Evolutionary conservation across 495 filamentous ascomycete species (phyloP).

Genomic region (Melanomma pulvis-pyrius): DNA sequence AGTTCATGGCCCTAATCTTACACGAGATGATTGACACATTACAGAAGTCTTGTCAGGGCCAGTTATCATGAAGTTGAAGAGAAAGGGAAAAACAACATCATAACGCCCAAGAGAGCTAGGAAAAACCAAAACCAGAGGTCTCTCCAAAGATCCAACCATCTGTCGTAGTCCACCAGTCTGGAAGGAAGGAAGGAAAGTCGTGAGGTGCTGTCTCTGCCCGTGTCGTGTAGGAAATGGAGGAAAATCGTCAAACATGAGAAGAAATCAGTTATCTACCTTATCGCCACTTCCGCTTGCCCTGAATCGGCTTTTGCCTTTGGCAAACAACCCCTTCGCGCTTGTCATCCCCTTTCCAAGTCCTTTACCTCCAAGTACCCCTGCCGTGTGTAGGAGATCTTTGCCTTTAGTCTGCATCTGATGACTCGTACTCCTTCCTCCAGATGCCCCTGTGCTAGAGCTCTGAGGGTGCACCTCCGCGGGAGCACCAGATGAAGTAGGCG

Average conservation of each 20-base stretch:
- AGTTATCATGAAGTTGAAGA: slow-evolving; percentile 5
- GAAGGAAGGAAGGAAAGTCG: slow-evolving; percentile 12
- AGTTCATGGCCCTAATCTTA: slow-evolving; percentile 30
- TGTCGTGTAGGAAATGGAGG: slow-evolving; percentile 8
- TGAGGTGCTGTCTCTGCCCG: slow-evolving; percentile 18
- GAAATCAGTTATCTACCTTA: slow-evolving; percentile 76
- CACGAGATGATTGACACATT: slow-evolving; percentile 6
- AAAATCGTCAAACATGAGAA: slow-evolving; percentile 3
- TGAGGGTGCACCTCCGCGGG: neutral
- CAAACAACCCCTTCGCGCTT: slow-evolving; percentile 83
- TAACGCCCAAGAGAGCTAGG: slow-evolving; percentile 10
- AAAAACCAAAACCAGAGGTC: slow-evolving; percentile 1
- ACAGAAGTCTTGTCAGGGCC: slow-evolving; percentile 14
- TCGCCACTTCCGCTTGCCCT: slow-evolving; percentile 63
- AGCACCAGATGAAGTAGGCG: slow-evolving; percentile 8
- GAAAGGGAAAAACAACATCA: slow-evolving; percentile 2
- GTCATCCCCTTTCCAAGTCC: slow-evolving; percentile 70
- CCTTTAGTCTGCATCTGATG: slow-evolving; percentile 55
- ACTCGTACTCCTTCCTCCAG: slow-evolving; percentile 24
- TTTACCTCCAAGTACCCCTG: slow-evolving; percentile 70
- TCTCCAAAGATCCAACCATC: slow-evolving; percentile 13
- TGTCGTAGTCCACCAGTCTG: slow-evolving; percentile 1
- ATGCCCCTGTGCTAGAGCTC: neutral
- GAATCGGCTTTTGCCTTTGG: slow-evolving; percentile 82
- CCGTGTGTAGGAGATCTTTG: slow-evolving; percentile 82